Base-by-base conservation (phyloP, 129 eudicot genomes). In the Heracleum sosnowskyi region DNA sequence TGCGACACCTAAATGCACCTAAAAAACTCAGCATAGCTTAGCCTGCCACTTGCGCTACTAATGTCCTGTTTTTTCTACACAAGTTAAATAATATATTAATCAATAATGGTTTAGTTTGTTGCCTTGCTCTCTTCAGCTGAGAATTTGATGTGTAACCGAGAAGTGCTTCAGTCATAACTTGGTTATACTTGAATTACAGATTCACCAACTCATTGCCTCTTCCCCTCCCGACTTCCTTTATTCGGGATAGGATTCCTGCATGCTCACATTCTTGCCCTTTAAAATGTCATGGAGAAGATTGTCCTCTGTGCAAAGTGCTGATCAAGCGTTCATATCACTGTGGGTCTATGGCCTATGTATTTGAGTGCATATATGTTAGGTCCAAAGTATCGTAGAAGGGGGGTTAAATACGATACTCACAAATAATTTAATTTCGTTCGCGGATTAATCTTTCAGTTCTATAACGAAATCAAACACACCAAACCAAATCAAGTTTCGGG, bases 301-400 rank as follows among this genome's bases (percentile, higher is more conserved):
- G 97, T 63, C 96, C 99, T 51, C 91, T 94, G 76, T 95, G 99
- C 90, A 92, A 90, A 79, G 89, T 90, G 66, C 85, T 92, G 55
- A 76, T 95, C 81, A 96, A 92, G 80, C 96, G 99, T 63, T 86
- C 97, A 17, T 96, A 97, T 76, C 97, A 96, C 47, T 96, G 99
- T 85, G 95, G 99, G 33, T 79, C 99, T 45, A 87, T 96, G 96
- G 97, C 92, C 53, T 96, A 92, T 85, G 97, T 89, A 39, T 92
- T 96, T 39, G 97, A 90, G 91, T 96, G 99, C 79, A 63, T 84
- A 49, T 87, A 90, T n/a, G n/a, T n/a, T n/a, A n/a, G n/a, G n/a
- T n/a, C n/a, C n/a, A n/a, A n/a, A n/a, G n/a, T n/a, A n/a, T n/a
- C n/a, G n/a, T n/a, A n/a, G n/a, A n/a, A n/a, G n/a, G n/a, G n/a